Base-by-base conservation (phyloP, 371 early-diverging fungal species). In the Mycotypha africana region DNA sequence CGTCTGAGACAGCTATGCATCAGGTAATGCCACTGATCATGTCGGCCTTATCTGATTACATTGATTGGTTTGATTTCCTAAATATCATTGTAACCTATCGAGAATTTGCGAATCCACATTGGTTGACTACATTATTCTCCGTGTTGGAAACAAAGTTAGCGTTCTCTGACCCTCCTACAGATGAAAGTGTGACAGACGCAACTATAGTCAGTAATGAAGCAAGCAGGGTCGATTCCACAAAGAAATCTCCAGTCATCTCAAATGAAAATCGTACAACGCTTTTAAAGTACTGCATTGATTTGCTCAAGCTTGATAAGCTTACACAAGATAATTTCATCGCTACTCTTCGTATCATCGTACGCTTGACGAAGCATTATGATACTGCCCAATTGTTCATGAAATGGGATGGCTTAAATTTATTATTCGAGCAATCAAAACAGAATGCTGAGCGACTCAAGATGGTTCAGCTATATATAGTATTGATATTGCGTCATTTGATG, bases 401-500 rank as follows among this genome's bases (percentile, higher is more conserved):
- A 5, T 47, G 60, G 9, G 76, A 72, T 32, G 82, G 88, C 2
- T 49, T 91, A 17, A 46, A 61, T 0, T 39, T 70, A 15, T 54
- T 87, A 2, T 71, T 88, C 45, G 60, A 60, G 16, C 46, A 65
- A 3, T 51, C 59, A 19, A 58, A 67, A 8, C 41, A 37, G 8
- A 59, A 62, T 15, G 52, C 78, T 20, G 67, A 74, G n/a, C 57
- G 56, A 1, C 76, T 85, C 38, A 67, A 69, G 21, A 74, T 82
- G 1, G 84, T 86, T 39, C 82, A 76, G 44, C 60, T 77, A 4
- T 68, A 86, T 38, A 71, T 79, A 20, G 60, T 85, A 32, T 82
- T 92, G 57, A 82, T 94, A 15, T 53, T 95, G 38, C 78, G 94
- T 7, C 91, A 95, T 47, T 66, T 86, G 3, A 70, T 92, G 36